A percentile compares a stretch with the other conserved stretches of the same genome.
These are phyloP conservation scores for Venturia nashicola DNA, from an alignment of 2,329 filamentous ascomycete species.

Conservation along the genomic window DNA sequence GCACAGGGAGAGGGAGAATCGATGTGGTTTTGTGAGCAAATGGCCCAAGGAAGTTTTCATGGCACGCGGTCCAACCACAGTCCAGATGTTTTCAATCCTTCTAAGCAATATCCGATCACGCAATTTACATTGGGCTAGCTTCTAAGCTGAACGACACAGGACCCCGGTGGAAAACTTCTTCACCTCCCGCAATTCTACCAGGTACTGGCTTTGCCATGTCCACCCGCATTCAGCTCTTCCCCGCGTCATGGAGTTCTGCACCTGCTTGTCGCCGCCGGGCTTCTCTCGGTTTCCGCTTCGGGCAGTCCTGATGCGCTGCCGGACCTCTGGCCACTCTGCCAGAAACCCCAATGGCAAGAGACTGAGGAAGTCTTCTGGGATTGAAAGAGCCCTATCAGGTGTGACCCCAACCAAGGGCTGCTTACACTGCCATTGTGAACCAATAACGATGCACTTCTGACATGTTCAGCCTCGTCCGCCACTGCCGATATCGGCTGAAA, in stretches of 20 bases:
- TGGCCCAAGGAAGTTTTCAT: background rate
- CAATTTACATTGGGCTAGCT: background rate
- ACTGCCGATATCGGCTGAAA: background rate
- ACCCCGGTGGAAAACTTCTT: background rate
- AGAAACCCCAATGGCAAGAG: too few species aligned
- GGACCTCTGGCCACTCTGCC: background rate
- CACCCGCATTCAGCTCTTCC: background rate
- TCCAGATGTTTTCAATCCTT: constrained; percentile 4
- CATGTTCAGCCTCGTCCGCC: background rate
- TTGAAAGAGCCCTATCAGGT: background rate
- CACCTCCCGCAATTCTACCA: background rate
- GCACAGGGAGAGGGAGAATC: background rate
- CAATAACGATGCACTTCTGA: background rate
- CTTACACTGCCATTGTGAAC: background rate
- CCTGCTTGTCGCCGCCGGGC: too few species aligned
- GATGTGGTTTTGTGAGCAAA: background rate
- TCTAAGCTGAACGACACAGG: background rate
- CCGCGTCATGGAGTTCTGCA: background rate
- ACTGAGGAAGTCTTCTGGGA: too few species aligned
- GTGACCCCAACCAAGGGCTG: too few species aligned
- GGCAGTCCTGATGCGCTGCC: background rate
- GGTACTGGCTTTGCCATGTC: background rate
- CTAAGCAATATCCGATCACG: constrained; percentile 1
- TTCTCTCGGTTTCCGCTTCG: background rate
- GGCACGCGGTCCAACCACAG: background rate